phyloP scores from a whole-genome alignment of 352 stramenopile species.

The Phytophthora pistaciae region DNA sequence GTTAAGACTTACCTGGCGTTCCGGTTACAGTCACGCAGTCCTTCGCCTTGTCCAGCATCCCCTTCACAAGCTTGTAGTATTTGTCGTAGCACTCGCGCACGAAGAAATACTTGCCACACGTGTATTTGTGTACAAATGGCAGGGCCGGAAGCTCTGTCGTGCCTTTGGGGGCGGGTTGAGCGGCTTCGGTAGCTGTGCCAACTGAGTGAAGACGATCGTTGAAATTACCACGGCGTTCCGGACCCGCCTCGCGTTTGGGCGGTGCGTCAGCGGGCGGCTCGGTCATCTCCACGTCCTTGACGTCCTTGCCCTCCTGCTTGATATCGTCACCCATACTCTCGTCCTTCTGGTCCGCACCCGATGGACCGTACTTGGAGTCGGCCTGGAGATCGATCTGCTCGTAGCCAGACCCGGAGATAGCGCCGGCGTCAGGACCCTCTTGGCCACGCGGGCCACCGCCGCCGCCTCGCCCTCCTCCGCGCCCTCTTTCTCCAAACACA shows the following conservation, averaged over 20 bases:
- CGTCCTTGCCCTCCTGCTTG: conserved; percentile 31
- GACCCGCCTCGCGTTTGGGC: conserved; percentile 20
- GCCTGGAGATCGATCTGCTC: conserved; percentile 48
- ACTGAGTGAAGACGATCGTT: too few species aligned
- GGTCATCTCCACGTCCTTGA: conserved; percentile 50
- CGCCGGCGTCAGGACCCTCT: conserved; percentile 45
- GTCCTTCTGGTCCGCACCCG: conserved; percentile 41
- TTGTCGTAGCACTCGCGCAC: too few species aligned
- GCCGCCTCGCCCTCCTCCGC: conserved; percentile 9
- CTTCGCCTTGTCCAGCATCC: too few species aligned
- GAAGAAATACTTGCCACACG: too few species aligned
- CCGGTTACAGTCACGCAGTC: too few species aligned
- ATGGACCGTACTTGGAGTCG: conserved; percentile 58
- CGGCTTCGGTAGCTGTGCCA: too few species aligned
- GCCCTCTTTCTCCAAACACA: conserved; percentile 10
- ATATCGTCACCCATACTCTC: conserved; percentile 40
- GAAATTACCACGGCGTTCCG: conserved; percentile 20
- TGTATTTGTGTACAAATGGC: too few species aligned
- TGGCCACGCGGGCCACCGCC: conserved; percentile 29
- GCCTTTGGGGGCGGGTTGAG: too few species aligned
- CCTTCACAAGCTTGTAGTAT: too few species aligned
- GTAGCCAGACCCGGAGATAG: conserved; percentile 49
- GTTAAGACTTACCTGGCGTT: too few species aligned
- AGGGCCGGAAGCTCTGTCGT: neutral
- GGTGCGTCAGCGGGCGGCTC: conserved; percentile 19